Evolutionary conservation across 306 rosid genomes (phyloP).

Genomic region (Castanopsis chinensis): DNA sequence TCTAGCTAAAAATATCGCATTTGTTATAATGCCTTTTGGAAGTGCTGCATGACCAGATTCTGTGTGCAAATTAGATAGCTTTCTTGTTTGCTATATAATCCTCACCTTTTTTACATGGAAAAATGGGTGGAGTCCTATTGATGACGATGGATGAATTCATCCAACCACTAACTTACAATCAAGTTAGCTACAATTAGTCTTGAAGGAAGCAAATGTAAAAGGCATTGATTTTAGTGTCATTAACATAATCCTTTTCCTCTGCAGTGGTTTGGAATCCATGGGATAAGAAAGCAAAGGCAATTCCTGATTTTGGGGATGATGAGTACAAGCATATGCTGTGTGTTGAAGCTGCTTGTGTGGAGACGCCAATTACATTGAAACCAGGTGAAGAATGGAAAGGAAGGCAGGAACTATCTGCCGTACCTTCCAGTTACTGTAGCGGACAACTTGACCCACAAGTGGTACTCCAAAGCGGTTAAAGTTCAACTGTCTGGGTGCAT

Average conservation of each 20-base stretch:
- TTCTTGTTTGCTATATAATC: neutral
- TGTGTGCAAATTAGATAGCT: neutral
- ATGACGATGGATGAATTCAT: neutral
- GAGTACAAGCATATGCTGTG: constrained; percentile 72
- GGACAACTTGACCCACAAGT: constrained; percentile 69
- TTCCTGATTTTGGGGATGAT: constrained; percentile 60
- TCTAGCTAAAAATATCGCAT: neutral
- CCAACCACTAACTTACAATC: too few species aligned
- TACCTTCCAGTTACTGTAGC: constrained; percentile 73
- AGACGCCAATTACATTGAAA: constrained; percentile 56
- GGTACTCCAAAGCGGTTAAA: constrained; percentile 28
- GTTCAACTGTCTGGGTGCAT: constrained; percentile 14
- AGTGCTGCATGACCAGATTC: neutral
- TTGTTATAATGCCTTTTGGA: neutral
- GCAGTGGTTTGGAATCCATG: constrained; percentile 88
- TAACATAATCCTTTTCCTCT: neutral
- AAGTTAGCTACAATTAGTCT: too few species aligned
- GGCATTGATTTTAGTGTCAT: neutral
- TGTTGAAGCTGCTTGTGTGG: constrained; percentile 70
- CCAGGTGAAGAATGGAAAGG: constrained; percentile 96
- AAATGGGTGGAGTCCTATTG: neutral
- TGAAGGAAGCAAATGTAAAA: too few species aligned
- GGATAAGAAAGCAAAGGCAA: constrained; percentile 74
- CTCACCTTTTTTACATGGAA: neutral
- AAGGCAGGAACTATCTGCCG: constrained; percentile 66